Evolutionary conservation across 495 filamentous ascomycete species (phyloP).

Genomic region (Darksidea phi): DNA sequence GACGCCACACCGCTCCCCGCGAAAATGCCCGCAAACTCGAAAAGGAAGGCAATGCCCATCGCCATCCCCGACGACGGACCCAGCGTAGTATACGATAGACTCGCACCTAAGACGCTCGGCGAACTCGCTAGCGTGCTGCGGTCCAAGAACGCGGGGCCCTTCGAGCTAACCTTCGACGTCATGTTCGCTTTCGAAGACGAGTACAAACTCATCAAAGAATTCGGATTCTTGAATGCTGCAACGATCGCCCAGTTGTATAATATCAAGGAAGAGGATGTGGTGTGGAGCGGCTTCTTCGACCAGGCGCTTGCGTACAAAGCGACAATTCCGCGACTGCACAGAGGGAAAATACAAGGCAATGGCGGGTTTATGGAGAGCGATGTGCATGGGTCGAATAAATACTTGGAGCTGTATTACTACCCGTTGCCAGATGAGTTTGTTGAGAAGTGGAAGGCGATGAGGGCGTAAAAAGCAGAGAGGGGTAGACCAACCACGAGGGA

Average conservation of each 20-base stretch:
- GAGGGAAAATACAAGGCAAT: constrained; percentile 25
- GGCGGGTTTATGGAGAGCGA: constrained; percentile 43
- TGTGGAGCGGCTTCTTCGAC: constrained; percentile 48
- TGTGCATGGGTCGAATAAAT: constrained; percentile 45
- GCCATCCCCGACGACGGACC: not conserved
- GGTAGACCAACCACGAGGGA: no score
- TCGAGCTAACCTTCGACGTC: constrained; percentile 53
- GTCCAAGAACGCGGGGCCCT: constrained; percentile 54
- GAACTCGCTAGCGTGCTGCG: constrained; percentile 50
- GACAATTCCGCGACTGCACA: constrained; percentile 43
- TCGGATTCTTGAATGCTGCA: constrained; percentile 39
- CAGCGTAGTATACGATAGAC: constrained; percentile 14
- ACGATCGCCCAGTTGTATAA: constrained; percentile 42
- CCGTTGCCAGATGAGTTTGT: constrained; percentile 10
- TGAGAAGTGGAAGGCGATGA: constrained; percentile 3
- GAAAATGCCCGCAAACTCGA: no score
- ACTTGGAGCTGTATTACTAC: constrained; percentile 36
- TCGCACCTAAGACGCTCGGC: constrained; percentile 4
- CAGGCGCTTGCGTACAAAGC: constrained; percentile 48
- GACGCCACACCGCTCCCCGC: not conserved
- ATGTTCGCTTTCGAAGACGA: constrained; percentile 46
- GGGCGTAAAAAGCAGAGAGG: not conserved
- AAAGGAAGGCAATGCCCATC: not conserved
- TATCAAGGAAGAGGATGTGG: constrained; percentile 41
- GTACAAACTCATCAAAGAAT: constrained; percentile 43